These are phyloP conservation scores for Boletus rubescentipes DNA, from an alignment of 768 basidiomycete species.

Conservation along the genomic window DNA sequence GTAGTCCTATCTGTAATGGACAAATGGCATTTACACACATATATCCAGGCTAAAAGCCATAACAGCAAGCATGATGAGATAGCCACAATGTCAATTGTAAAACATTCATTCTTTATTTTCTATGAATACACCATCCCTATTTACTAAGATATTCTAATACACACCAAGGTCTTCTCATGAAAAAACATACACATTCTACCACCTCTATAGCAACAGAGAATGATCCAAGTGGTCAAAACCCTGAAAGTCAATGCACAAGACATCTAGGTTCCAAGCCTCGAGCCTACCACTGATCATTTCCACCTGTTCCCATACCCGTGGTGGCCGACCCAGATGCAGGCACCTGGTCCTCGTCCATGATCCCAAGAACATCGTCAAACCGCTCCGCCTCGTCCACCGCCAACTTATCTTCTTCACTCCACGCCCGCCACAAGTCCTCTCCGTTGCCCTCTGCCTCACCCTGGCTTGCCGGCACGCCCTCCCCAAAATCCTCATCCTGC, in stretches of 20 bases:
- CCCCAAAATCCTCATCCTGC: constrained; percentile 62
- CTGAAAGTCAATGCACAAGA: neutral
- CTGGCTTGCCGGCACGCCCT: constrained; percentile 1
- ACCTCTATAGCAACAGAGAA: too few relatives aligned
- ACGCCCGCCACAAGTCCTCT: constrained; percentile 25
- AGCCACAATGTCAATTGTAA: too few relatives aligned
- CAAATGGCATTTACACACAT: too few relatives aligned
- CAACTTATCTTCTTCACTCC: constrained; percentile 30
- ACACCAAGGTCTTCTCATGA: too few relatives aligned
- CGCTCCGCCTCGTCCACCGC: constrained; percentile 33
- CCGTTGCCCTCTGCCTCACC: neutral
- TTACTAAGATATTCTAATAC: too few relatives aligned
- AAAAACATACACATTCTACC: too few relatives aligned
- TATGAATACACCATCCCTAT: too few relatives aligned
- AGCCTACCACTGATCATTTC: neutral
- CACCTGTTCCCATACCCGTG: neutral
- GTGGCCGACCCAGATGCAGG: constrained; percentile 7
- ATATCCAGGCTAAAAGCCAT: too few relatives aligned
- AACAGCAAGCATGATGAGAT: too few relatives aligned
- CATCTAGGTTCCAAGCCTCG: neutral
- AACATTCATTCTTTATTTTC: too few relatives aligned
- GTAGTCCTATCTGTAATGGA: too few relatives aligned
- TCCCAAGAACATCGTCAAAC: constrained; percentile 35
- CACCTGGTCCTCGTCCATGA: constrained; percentile 35
- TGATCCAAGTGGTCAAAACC: too few relatives aligned